Evolutionary conservation across 2,329 filamentous ascomycete genomes (phyloP), one percentile per base, ranked within the genome.

Genomic region (Diplodia sapinea): DNA sequence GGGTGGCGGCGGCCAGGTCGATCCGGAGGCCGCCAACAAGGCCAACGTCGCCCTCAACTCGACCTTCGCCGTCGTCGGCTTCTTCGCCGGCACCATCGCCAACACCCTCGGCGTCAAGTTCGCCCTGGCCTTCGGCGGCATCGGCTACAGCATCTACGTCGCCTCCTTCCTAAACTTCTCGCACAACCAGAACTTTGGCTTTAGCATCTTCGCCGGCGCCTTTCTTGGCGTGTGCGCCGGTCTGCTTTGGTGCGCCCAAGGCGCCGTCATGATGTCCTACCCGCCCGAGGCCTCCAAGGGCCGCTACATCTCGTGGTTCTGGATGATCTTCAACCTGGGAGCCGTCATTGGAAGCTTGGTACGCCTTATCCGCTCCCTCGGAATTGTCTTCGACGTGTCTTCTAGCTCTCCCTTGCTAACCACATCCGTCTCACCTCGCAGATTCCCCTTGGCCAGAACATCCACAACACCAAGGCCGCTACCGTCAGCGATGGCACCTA

Each of bases 261-360:
- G 92, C 69, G 89, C 91, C 68, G 92, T 94, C 75, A 94, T 94
- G 90, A 94, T 96, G 88, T 89, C 91, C 50, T 97, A 97, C 78
- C 93, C 93, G 1, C 83, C 86, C 23, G 94, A 97, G 80, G 79
- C 87, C 40, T 87, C 88, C 71, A 97, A 97, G 84, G 94, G 94
- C 54, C 89, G 89, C 69, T 97, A 93, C 78, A 96, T 97, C 77
- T 91, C 91, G 69, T 89, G 88, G 82, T 97, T 97, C 81, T 97
- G 94, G 94, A 89, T 93, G 78, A 96, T 97, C 74, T 97, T 97
- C 85, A 97, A 97, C 80, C 79, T 94, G 68, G 94, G 94, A 73
- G 93, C 89, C 73, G 93, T 97, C 69, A 92, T 97, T 78, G 94
- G 94, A 70, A 88, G 89, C 74, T 76, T 89, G 82, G 86, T 88